Base-by-base conservation (phyloP, 75 land plant genomes). In the Selaginella moellendorffii region DNA sequence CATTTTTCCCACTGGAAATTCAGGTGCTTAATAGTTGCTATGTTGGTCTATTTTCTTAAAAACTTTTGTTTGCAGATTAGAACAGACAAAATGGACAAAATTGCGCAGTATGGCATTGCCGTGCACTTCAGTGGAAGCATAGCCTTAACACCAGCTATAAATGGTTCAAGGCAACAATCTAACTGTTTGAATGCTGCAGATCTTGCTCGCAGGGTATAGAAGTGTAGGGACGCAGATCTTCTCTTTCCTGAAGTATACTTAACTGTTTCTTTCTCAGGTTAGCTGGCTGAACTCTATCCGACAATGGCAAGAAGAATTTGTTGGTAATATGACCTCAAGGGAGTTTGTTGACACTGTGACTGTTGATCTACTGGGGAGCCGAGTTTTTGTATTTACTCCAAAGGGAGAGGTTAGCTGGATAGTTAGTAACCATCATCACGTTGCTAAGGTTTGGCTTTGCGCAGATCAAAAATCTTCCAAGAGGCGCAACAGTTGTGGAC, bases 231-330 rank as follows among this genome's bases (percentile, higher is more conserved):
- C 52, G 28, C 26, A 63, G 2, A 63, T 63, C 18, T 24, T 69
- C 27, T 30, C 63, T 52, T 31, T 54, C 1, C 20, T 52, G 26
- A 28, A 21, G 30, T 67, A 28, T 31, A 29, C 54, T 26, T 66
- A 2, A 31, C 2, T 67, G 23, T 26, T 23, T 26, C n/a, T 2
- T 26, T 28, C 0, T 64, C 74, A 92, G 97, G 84, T 92, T 61
- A 83, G 97, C 31, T 92, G 97, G 97, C 89, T 92, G 27, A 92
- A 92, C 74, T 96, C 97, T 36, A 92, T 92, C 21, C 79, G 89
- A 74, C 95, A 92, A 64, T 92, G 97, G 97, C 97, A 92, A 72
- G 95, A 92, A 63, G 97, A 92, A 70, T 92, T 92, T 75, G 93
- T 92, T 36, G 97, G 95, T 25, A 92, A 88, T 66, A 92, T 92